Percentiles rank a stretch among this genome's conserved stretches.
Conservation (phyloP, 176 grass and related monocot genomes). For the Aegilops longissima region DNA sequence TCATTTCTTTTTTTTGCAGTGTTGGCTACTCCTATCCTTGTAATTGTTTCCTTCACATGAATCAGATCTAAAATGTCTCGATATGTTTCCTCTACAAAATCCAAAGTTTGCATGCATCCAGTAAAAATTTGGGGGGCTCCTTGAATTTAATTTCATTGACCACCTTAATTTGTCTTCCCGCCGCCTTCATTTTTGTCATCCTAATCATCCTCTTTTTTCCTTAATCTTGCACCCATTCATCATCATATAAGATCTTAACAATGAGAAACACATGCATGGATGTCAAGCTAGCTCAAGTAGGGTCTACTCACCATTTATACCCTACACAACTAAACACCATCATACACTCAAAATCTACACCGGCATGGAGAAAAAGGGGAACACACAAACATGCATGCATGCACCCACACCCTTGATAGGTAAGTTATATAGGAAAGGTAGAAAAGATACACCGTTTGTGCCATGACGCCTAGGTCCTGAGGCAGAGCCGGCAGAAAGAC, state of each 20-base stretch:
- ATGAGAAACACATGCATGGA: neutral
- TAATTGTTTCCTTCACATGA: neutral
- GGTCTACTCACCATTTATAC: neutral
- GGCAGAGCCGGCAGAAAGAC: neutral
- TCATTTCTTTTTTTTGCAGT: neutral
- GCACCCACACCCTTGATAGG: neutral
- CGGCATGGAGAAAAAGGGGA: no score
- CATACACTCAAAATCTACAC: neutral
- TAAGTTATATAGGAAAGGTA: neutral
- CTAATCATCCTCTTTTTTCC: no score
- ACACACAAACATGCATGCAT: no score
- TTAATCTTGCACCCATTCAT: neutral
- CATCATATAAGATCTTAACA: neutral
- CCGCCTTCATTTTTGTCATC: no score
- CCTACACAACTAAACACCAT: neutral
- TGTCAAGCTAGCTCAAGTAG: neutral
- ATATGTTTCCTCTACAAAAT: no score
- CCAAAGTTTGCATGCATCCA: no score
- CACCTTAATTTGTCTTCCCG: no score
- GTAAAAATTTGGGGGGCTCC: no score
- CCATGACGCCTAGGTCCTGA: neutral
- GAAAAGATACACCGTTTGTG: neutral
- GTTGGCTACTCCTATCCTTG: neutral
- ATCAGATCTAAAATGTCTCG: neutral
- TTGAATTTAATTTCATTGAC: no score